A percentile compares a stretch with the other conserved stretches of the same genome.
Evolutionary conservation across 2,329 filamentous ascomycete species (phyloP).

Genomic region (Dissoconium aciculare): DNA sequence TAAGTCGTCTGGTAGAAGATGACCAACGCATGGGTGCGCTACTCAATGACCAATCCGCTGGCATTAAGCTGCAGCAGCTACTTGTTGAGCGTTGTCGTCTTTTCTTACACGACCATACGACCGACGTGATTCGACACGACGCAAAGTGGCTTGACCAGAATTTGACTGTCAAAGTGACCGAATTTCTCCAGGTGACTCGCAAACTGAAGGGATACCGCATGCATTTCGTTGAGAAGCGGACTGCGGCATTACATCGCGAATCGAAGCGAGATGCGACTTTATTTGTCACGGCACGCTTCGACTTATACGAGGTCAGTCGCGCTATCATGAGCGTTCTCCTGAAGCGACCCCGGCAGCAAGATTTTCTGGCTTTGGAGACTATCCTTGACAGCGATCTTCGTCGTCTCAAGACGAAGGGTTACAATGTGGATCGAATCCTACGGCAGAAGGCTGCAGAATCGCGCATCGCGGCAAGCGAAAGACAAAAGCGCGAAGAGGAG

Average conservation of each 20-base stretch:
- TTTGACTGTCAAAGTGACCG: conserved; percentile 61
- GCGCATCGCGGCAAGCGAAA: conserved; percentile 69
- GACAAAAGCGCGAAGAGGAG: conserved; percentile 50
- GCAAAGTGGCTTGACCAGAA: conserved; percentile 82
- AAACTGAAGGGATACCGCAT: conserved; percentile 57
- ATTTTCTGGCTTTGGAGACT: conserved; percentile 79
- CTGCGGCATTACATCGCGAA: conserved; percentile 49
- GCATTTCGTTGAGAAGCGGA: conserved; percentile 58
- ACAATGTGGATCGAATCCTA: conserved; percentile 91
- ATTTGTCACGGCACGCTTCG: conserved; percentile 62
- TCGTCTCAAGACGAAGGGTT: conserved; percentile 71
- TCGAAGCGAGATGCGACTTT: conserved; percentile 46
- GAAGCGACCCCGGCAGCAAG: conserved; percentile 69
- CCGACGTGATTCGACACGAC: conserved; percentile 71
- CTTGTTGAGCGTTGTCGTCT: conserved; percentile 78
- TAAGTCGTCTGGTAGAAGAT: conserved; percentile 66
- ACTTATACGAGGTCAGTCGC: conserved; percentile 85
- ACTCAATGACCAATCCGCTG: conserved; percentile 52
- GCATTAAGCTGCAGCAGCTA: conserved; percentile 56
- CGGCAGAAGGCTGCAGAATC: conserved; percentile 77
- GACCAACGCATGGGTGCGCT: conserved; percentile 56
- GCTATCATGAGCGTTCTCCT: conserved; percentile 71
- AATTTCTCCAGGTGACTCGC: conserved; percentile 60
- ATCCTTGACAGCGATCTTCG: conserved; percentile 74
- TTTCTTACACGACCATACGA: conserved; percentile 71